Percentiles rank a stretch among this genome's conserved stretches.
Conservation (phyloP, 148 eudicot genomes). For the Camellia sinensis region DNA sequence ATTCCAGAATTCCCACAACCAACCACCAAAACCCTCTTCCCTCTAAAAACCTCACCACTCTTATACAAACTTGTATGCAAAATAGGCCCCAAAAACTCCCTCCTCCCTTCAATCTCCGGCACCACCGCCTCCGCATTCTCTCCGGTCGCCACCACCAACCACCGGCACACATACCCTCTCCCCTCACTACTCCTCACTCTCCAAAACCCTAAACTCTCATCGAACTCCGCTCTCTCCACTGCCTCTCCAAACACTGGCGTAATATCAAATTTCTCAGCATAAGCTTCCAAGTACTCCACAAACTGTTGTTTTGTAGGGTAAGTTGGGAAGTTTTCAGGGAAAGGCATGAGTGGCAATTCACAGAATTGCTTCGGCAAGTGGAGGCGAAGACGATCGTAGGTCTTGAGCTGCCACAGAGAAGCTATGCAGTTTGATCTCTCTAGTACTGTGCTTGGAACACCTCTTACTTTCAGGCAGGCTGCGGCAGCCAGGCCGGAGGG, state of each 20-base stretch:
- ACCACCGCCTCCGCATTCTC: slow-evolving; percentile 81
- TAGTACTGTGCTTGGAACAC: slow-evolving; percentile 46
- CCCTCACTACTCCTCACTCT: not conserved
- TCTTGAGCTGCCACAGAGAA: slow-evolving; percentile 63
- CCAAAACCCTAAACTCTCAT: slow-evolving; percentile 44
- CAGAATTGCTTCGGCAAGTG: slow-evolving; percentile 71
- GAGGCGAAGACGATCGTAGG: slow-evolving; percentile 60
- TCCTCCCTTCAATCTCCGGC: slow-evolving; percentile 63
- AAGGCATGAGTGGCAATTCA: slow-evolving; percentile 61
- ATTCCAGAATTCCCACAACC: slow-evolving; percentile 94
- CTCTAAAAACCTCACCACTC: slow-evolving; percentile 55
- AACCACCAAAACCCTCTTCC: slow-evolving; percentile 71
- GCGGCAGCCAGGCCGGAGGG: slow-evolving; percentile 74
- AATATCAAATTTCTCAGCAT: slow-evolving; percentile 46
- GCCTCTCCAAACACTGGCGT: slow-evolving; percentile 37
- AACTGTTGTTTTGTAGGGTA: slow-evolving; percentile 65
- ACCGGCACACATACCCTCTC: slow-evolving; percentile 48
- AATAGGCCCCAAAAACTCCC: slow-evolving; percentile 41
- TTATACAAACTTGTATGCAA: slow-evolving; percentile 64
- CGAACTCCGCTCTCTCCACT: slow-evolving; percentile 50
- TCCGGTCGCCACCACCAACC: slow-evolving; percentile 87
- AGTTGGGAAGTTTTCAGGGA: slow-evolving; percentile 52
- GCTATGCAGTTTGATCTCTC: slow-evolving; percentile 64
- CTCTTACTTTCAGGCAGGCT: slow-evolving; percentile 50
- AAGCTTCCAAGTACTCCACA: slow-evolving; percentile 47